Evolutionary conservation across 2,329 filamentous ascomycete genomes (phyloP).

Genomic region (Neoscytalidium dimidiatum): DNA sequence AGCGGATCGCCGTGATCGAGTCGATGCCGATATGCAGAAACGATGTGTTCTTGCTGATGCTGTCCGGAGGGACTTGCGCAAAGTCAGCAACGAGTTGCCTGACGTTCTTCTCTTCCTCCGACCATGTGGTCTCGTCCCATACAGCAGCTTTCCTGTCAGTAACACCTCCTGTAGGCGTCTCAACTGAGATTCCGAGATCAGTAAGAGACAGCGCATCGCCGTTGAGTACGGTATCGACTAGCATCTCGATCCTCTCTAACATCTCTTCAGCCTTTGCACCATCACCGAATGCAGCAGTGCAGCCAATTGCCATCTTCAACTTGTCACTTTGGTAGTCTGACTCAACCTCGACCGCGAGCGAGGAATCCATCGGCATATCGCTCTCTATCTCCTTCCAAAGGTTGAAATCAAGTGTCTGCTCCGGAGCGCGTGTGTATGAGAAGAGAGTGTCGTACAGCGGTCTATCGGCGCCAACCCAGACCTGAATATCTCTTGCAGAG

Average conservation of each 20-base stretch:
- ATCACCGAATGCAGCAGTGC: conserved; percentile 30
- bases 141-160: neutral
- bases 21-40: conserved; percentile 39
- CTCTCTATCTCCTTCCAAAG: conserved; percentile 36
- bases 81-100: conserved; percentile 25
- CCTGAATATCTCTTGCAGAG: conserved; percentile 37
- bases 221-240: conserved; percentile 30
- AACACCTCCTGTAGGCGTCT: neutral
- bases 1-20: conserved; percentile 37
- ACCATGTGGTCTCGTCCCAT: conserved; percentile 15
- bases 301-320: conserved; percentile 29
- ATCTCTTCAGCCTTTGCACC: conserved; percentile 27
- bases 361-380: conserved; percentile 39
- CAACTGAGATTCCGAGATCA: conserved; percentile 35
- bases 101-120: conserved; percentile 4
- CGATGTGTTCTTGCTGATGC: conserved; percentile 30
- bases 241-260: conserved; percentile 35
- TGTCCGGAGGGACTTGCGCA: conserved; percentile 25
- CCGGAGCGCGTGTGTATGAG: conserved; percentile 30
- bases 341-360: conserved; percentile 38
- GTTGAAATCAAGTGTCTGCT: conserved; percentile 20
- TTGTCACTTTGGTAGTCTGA: conserved; percentile 27
- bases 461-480: conserved; percentile 34
- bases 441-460: conserved; percentile 40
- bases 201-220: conserved; percentile 29